These are phyloP conservation scores for Ulota crispa DNA, from an alignment of 225 moss, liverwort and hornwort species.

Conservation along the genomic window DNA sequence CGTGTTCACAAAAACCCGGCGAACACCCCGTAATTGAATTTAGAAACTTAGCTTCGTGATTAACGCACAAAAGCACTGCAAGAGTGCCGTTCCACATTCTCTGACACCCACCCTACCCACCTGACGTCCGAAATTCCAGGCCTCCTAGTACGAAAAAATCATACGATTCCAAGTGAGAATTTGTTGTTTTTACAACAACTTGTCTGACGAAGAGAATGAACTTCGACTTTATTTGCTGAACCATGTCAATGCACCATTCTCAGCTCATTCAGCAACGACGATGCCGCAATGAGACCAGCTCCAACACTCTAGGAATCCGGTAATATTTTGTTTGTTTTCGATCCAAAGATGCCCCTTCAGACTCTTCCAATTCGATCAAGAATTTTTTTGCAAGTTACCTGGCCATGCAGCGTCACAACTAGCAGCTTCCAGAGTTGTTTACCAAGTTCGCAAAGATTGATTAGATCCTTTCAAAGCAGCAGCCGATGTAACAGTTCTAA, in stretches of 20 bases:
- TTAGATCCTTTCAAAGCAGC: background rate
- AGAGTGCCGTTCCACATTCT: background rate
- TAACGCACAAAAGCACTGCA: background rate
- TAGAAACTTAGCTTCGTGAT: no score
- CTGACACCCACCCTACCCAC: background rate
- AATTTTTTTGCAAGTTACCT: background rate
- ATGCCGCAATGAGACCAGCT: background rate
- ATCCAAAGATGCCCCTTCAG: no score
- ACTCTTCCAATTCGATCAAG: no score
- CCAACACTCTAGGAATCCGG: background rate
- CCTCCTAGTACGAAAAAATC: background rate
- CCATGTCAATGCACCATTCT: background rate
- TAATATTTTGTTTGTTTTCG: no score
- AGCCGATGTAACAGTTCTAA: background rate
- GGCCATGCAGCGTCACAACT: background rate
- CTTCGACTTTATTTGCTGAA: background rate
- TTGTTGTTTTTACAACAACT: background rate
- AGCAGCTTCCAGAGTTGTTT: background rate
- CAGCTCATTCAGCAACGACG: no score
- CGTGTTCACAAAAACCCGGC: background rate
- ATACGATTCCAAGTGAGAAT: background rate
- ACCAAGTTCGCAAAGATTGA: background rate
- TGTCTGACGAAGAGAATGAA: background rate
- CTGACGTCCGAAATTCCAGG: background rate
- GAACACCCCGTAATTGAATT: background rate